phyloP scores from a whole-genome alignment of 306 rosid genomes.

The Castanopsis chinensis region DNA sequence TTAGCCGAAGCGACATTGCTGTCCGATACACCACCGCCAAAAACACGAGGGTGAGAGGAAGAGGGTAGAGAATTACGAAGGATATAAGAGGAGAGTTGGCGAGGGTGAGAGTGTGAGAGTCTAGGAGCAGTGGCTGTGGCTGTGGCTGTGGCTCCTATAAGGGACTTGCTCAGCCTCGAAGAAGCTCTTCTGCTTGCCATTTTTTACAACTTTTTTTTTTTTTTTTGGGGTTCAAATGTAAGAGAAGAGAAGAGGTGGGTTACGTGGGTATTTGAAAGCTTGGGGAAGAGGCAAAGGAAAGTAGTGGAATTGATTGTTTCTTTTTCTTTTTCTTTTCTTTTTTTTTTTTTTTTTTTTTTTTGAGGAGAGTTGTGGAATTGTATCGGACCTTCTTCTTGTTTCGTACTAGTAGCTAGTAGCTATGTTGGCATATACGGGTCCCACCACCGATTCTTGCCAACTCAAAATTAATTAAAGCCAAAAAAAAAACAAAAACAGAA shows the following conservation, averaged over 20 bases:
- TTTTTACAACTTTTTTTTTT: not conserved
- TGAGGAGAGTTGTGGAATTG: slow-evolving; percentile 33
- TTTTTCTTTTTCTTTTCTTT: too few relatives aligned
- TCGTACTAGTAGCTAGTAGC: not conserved
- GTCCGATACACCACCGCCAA: slow-evolving; percentile 6
- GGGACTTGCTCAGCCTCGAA: slow-evolving; percentile 47
- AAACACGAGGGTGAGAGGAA: slow-evolving; percentile 23
- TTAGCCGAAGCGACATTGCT: slow-evolving; percentile 48
- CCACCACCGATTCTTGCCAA: too few relatives aligned
- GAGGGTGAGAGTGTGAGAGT: slow-evolving; percentile 28
- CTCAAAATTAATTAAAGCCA: too few relatives aligned
- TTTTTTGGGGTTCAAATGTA: not conserved
- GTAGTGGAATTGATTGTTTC: slow-evolving; percentile 21
- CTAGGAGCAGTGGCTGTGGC: slow-evolving; percentile 25
- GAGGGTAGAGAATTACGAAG: slow-evolving; percentile 2
- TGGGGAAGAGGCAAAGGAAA: slow-evolving; percentile 32
- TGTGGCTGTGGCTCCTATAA: slow-evolving; percentile 32
- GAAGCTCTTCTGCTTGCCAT: slow-evolving; percentile 69
- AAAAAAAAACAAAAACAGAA: too few relatives aligned
- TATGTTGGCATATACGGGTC: too few relatives aligned
- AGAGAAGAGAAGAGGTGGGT: not conserved
- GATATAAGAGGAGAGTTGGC: slow-evolving; percentile 15
- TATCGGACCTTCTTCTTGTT: not conserved
- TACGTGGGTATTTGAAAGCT: slow-evolving; percentile 10
- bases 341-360: too few relatives aligned